Evolutionary conservation across 2,329 filamentous ascomycete genomes (phyloP).

Genomic region (Septoria linicola): DNA sequence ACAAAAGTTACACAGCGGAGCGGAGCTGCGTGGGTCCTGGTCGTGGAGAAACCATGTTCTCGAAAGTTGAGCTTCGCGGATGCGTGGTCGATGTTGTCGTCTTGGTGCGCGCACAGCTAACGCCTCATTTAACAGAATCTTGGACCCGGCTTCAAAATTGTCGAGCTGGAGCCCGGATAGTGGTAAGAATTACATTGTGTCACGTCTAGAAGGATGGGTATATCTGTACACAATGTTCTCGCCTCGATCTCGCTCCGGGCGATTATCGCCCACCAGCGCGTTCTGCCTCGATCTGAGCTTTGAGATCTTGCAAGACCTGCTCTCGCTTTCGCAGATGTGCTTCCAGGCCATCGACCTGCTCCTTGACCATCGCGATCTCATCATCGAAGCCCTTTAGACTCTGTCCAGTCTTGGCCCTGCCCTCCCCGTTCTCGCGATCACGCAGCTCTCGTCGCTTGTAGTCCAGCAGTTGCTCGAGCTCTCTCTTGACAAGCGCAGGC

Average conservation of each 20-base stretch:
- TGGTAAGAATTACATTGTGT: not conserved
- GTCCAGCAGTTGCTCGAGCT: slow-evolving; percentile 89
- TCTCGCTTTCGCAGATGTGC: slow-evolving; percentile 74
- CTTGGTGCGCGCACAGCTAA: too few species aligned
- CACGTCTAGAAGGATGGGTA: slow-evolving; percentile 1
- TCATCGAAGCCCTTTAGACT: slow-evolving; percentile 75
- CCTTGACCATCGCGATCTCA: slow-evolving; percentile 84
- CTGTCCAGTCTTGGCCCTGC: slow-evolving; percentile 67
- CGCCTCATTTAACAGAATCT: too few species aligned
- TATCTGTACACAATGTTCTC: slow-evolving; percentile 3
- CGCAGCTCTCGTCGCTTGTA: slow-evolving; percentile 83
- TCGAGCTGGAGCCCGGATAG: not conserved
- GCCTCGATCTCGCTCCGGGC: too few species aligned
- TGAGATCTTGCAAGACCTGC: slow-evolving; percentile 71
- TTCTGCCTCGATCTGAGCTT: slow-evolving; percentile 82
- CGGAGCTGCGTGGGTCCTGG: too few species aligned
- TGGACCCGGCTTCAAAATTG: too few species aligned
- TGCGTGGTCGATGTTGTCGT: too few species aligned
- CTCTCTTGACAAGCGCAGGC: slow-evolving; percentile 88
- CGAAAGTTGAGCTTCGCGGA: too few species aligned
- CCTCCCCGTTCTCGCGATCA: slow-evolving; percentile 71
- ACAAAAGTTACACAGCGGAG: not conserved
- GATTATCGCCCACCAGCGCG: slow-evolving; percentile 28
- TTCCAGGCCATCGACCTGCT: slow-evolving; percentile 91
- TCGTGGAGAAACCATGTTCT: too few species aligned